Percentiles rank a stretch among this genome's conserved stretches.
Evolutionary conservation across 306 rosid genomes (phyloP).

Genomic region (Alnus rubra): DNA sequence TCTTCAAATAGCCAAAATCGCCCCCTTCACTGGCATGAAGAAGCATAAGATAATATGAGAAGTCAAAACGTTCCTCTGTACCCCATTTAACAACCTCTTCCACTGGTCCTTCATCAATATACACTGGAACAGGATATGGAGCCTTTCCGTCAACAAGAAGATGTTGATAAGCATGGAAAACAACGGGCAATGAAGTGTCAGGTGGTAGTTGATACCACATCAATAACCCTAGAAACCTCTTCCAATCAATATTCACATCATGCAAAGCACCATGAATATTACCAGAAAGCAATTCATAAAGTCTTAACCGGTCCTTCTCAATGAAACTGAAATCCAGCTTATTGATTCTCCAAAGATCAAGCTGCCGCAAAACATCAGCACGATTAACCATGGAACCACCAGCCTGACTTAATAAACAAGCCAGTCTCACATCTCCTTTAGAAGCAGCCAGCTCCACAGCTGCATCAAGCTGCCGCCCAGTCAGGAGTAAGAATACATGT

Average conservation of each 20-base stretch:
- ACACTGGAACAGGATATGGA: conserved; percentile 86
- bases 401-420: conserved; percentile 87
- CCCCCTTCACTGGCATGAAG: conserved; percentile 74
- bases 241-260: conserved; percentile 77
- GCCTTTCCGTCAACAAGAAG: conserved; percentile 76
- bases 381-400: conserved; percentile 88
- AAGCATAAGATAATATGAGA: conserved; percentile 93
- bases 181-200: conserved; percentile 59
- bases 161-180: conserved; percentile 70
- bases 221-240: conserved; percentile 86
- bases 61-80: conserved; percentile 57
- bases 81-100: conserved; percentile 46
- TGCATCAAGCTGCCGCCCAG: conserved; percentile 83
- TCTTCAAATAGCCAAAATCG: conserved; percentile 56
- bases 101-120: conserved; percentile 67
- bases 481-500: conserved; percentile 69
- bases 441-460: conserved; percentile 85
- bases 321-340: conserved; percentile 88
- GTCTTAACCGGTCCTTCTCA: conserved; percentile 77
- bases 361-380: conserved; percentile 72
- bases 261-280: conserved; percentile 65
- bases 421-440: conserved; percentile 89
- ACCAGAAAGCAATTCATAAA: conserved; percentile 84
- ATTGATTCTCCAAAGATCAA: conserved; percentile 80
- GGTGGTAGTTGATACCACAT: conserved; percentile 91